phyloP scores from a whole-genome alignment of 305 asterid species.

The Fraxinus sp. region DNA sequence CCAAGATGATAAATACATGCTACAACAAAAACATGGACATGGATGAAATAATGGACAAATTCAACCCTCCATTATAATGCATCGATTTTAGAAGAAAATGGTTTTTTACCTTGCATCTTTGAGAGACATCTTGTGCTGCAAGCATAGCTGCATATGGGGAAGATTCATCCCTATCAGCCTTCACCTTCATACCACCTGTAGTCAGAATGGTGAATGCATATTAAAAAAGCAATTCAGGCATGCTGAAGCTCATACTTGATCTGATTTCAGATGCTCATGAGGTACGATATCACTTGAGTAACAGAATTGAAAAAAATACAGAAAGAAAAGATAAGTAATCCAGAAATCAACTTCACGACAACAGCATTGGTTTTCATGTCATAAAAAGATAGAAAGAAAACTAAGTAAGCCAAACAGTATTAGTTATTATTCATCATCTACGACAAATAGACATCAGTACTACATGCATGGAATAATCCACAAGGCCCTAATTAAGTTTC shows the following conservation, averaged over 20 bases:
- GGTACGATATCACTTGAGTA: background rate
- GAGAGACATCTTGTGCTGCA: constrained; percentile 47
- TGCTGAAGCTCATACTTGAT: background rate
- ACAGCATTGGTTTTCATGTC: background rate
- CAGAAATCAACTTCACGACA: background rate
- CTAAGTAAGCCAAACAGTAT: background rate
- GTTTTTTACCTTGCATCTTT: constrained; percentile 39
- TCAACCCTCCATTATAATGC: background rate
- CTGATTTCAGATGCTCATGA: background rate
- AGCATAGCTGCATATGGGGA: constrained; percentile 51
- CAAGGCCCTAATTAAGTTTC: background rate
- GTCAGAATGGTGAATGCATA: background rate
- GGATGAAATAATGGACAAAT: background rate
- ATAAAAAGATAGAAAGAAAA: background rate
- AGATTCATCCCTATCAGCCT: constrained; percentile 45
- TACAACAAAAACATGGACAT: background rate
- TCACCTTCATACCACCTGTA: constrained; percentile 46
- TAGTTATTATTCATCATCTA: background rate
- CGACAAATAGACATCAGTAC: background rate
- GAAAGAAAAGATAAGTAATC: background rate
- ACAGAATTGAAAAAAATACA: background rate
- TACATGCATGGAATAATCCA: background rate
- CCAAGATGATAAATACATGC: background rate
- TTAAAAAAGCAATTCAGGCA: background rate
- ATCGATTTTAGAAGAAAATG: background rate